Conservation (phyloP, 2,329 filamentous ascomycete genomes). For the Penicillium decumbens region DNA sequence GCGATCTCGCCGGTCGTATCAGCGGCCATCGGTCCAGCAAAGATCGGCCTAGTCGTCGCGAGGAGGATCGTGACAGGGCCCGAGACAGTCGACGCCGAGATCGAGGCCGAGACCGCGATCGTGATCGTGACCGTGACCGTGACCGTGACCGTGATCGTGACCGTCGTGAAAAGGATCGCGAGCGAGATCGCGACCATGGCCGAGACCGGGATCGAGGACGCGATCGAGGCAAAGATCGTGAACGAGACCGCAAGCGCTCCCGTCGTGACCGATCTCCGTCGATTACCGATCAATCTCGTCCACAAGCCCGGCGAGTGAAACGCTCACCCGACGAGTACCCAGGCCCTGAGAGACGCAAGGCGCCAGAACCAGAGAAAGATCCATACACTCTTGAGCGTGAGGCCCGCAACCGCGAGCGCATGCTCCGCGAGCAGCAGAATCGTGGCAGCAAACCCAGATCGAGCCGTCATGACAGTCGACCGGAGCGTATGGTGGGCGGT, state of each 20-base stretch:
- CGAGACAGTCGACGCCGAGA: slow-evolving; percentile 21
- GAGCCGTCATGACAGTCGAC: slow-evolving; percentile 33
- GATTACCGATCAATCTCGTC: slow-evolving; percentile 29
- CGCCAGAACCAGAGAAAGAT: slow-evolving; percentile 52
- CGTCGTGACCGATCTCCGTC: slow-evolving; percentile 41
- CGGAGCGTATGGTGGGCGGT: slow-evolving; percentile 31
- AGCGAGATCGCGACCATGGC: slow-evolving; percentile 31
- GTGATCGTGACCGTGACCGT: slow-evolving; percentile 33
- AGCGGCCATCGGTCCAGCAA: slow-evolving; percentile 27
- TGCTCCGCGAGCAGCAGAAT: slow-evolving; percentile 62
- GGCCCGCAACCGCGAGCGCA: slow-evolving; percentile 57
- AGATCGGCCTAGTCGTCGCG: slow-evolving; percentile 28
- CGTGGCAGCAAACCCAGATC: slow-evolving; percentile 38
- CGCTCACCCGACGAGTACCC: slow-evolving; percentile 28
- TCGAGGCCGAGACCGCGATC: slow-evolving; percentile 17
- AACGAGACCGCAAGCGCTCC: slow-evolving; percentile 44
- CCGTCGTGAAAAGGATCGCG: slow-evolving; percentile 33
- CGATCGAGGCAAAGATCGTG: slow-evolving; percentile 27
- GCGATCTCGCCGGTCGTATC: slow-evolving; percentile 26
- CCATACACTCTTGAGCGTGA: slow-evolving; percentile 70
- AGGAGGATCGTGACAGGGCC: slow-evolving; percentile 27
- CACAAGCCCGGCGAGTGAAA: slow-evolving; percentile 36
- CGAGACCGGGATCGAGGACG: slow-evolving; percentile 21
- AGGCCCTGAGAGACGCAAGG: slow-evolving; percentile 14
- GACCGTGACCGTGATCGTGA: slow-evolving; percentile 34